These are phyloP conservation scores for Strobilomyces confusus DNA, from an alignment of 768 basidiomycete species.

Conservation along the genomic window DNA sequence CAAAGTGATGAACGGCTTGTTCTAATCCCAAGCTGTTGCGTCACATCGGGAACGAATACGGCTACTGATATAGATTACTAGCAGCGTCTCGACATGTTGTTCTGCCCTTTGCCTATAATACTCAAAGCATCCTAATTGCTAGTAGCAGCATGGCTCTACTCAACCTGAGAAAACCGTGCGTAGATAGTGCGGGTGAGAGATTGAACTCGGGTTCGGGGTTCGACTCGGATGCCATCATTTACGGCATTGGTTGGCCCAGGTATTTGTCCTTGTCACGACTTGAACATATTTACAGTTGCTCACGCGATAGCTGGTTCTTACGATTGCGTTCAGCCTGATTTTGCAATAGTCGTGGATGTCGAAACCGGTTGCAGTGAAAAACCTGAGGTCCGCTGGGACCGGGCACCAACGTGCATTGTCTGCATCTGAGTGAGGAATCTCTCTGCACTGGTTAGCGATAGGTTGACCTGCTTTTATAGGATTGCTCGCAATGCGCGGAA, in stretches of 20 bases:
- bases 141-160: neutral
- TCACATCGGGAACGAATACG: slow-evolving; percentile 5
- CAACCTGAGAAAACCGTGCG: neutral
- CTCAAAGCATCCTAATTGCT: neutral
- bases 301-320: neutral
- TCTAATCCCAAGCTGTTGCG: slow-evolving; percentile 27
- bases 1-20: slow-evolving; percentile 72
- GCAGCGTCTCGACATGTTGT: slow-evolving; percentile 1
- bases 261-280: neutral
- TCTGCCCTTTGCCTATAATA: slow-evolving; percentile 1
- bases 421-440: slow-evolving; percentile 41
- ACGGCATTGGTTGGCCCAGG: slow-evolving; percentile 10
- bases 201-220: neutral
- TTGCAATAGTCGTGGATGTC: slow-evolving; percentile 13
- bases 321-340: neutral
- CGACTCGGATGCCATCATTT: slow-evolving; percentile 6
- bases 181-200: neutral
- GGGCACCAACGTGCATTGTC: slow-evolving; percentile 37
- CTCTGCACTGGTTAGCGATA: neutral
- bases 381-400: slow-evolving; percentile 8
- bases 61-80: slow-evolving; percentile 5
- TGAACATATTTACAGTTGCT: slow-evolving; percentile 5
- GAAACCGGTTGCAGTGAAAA: slow-evolving; percentile 12
- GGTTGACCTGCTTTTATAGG: slow-evolving; percentile 25
- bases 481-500: slow-evolving; percentile 45